Conservation (phyloP, 768 basidiomycete species). For the Lentinus tigrinus region DNA sequence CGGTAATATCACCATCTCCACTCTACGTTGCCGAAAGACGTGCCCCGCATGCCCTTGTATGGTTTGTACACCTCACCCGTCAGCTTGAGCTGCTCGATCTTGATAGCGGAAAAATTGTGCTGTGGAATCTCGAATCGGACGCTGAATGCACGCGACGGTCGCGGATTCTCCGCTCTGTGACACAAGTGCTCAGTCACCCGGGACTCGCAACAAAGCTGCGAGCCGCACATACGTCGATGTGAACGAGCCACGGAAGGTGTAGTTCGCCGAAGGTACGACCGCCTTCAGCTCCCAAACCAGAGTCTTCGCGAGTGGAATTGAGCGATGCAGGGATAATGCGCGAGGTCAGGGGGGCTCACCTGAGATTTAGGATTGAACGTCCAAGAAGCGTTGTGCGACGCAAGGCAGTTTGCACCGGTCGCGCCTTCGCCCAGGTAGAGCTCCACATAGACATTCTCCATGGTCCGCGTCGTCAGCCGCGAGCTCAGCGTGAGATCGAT, state of each 20-base stretch:
- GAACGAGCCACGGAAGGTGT: slow-evolving; percentile 79
- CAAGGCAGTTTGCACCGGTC: slow-evolving; percentile 68
- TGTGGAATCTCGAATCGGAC: slow-evolving; percentile 69
- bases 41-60: slow-evolving; percentile 85
- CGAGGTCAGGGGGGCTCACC: not conserved
- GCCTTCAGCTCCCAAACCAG: slow-evolving; percentile 79
- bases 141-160: slow-evolving; percentile 75
- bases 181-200: slow-evolving; percentile 2
- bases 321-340: not conserved
- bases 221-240: slow-evolving; percentile 51
- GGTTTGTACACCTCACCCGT: slow-evolving; percentile 83
- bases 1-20: slow-evolving; percentile 39
- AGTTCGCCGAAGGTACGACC: slow-evolving; percentile 61
- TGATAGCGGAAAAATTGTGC: slow-evolving; percentile 74
- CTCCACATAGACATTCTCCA: slow-evolving; percentile 73
- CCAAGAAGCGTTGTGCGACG: slow-evolving; percentile 74
- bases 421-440: slow-evolving; percentile 76
- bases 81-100: slow-evolving; percentile 82
- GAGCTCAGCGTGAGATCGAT: slow-evolving; percentile 66
- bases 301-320: slow-evolving; percentile 39
- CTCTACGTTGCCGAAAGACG: slow-evolving; percentile 66
- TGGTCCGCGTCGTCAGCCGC: slow-evolving; percentile 55
- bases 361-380: slow-evolving; percentile 57
- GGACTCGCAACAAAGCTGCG: not conserved
- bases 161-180: slow-evolving; percentile 43